Percentiles rank a stretch among this genome's conserved stretches.
phyloP scores from a whole-genome alignment of 495 filamentous ascomycete genomes.

The Talaromyces liani region DNA sequence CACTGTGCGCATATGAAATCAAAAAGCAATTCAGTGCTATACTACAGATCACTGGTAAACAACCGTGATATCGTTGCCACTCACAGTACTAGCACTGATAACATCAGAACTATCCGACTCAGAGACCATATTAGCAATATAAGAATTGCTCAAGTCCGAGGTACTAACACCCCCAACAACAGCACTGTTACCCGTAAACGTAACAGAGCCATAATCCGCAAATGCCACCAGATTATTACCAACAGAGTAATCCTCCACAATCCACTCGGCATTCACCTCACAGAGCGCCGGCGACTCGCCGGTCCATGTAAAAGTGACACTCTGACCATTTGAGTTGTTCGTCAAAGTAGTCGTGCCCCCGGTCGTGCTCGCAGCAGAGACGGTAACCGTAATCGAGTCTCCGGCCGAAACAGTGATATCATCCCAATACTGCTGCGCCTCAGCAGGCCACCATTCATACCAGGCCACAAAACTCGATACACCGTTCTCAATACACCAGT shows the following conservation, averaged over 20 bases:
- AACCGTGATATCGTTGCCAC: conserved; percentile 1
- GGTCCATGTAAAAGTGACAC: conserved; percentile 42
- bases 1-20: too few species aligned
- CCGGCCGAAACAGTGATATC: conserved; percentile 44
- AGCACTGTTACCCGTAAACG: conserved; percentile 27
- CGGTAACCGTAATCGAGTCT: conserved; percentile 46
- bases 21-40: too few species aligned
- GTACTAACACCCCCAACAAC: not conserved
- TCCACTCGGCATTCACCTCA: conserved; percentile 55
- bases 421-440: conserved; percentile 43
- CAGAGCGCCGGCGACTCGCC: conserved; percentile 24
- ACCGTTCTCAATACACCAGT: conserved; percentile 41
- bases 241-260: conserved; percentile 54
- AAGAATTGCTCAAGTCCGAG: not conserved
- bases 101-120: conserved; percentile 1
- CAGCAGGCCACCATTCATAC: conserved; percentile 60
- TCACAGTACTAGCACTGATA: not conserved
- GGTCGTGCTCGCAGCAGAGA: conserved; percentile 37
- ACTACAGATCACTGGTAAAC: not conserved
- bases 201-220: conserved; percentile 45
- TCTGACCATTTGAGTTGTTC: conserved; percentile 47
- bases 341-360: conserved; percentile 46
- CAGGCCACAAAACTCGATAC: conserved; percentile 44
- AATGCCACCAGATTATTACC: conserved; percentile 41
- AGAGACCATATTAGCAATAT: conserved; percentile 1